Percentiles rank a stretch among this genome's conserved stretches.
Conservation (phyloP, 2,329 filamentous ascomycete species). For the Nemania sp. region DNA sequence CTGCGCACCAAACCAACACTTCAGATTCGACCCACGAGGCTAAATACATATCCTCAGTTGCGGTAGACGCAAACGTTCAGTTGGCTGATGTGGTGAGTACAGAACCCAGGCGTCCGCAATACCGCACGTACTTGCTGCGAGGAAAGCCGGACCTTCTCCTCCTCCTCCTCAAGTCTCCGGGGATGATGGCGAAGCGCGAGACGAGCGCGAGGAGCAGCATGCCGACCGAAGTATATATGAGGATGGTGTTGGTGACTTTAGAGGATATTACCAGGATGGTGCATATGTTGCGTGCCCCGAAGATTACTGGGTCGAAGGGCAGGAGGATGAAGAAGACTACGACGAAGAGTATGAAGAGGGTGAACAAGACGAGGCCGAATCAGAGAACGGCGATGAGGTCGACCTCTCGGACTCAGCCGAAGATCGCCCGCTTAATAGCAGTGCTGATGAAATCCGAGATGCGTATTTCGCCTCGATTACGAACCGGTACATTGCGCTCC, state of each 20-base stretch:
- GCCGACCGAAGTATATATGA: conserved; percentile 61
- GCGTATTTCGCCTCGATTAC: conserved; percentile 77
- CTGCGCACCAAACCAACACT: conserved; percentile 14
- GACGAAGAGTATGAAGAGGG: conserved; percentile 47
- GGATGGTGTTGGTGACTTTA: conserved; percentile 62
- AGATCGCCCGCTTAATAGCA: conserved; percentile 49
- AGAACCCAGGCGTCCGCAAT: conserved; percentile 82
- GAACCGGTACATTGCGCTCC: conserved; percentile 73
- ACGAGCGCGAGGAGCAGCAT: conserved; percentile 46
- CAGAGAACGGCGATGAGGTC: conserved; percentile 47
- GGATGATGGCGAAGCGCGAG: conserved; percentile 41
- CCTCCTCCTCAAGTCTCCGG: conserved; percentile 54
- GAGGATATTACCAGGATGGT: conserved; percentile 80
- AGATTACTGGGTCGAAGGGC: conserved; percentile 47
- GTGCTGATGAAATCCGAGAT: conserved; percentile 62
- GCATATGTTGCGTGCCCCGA: conserved; percentile 76
- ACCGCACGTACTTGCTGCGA: conserved; percentile 76
- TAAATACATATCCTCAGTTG: conserved; percentile 42
- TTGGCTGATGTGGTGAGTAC: conserved; percentile 64
- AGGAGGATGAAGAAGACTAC: conserved; percentile 44
- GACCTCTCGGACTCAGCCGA: conserved; percentile 46
- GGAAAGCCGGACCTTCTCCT: conserved; percentile 65
- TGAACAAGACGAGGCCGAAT: conserved; percentile 48
- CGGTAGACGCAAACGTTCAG: conserved; percentile 42
- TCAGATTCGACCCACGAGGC: conserved; percentile 34